Evolutionary conservation across 2,329 filamentous ascomycete species (phyloP), one percentile per base, ranked within the genome.

Genomic region (Mycocentrospora acerina): DNA sequence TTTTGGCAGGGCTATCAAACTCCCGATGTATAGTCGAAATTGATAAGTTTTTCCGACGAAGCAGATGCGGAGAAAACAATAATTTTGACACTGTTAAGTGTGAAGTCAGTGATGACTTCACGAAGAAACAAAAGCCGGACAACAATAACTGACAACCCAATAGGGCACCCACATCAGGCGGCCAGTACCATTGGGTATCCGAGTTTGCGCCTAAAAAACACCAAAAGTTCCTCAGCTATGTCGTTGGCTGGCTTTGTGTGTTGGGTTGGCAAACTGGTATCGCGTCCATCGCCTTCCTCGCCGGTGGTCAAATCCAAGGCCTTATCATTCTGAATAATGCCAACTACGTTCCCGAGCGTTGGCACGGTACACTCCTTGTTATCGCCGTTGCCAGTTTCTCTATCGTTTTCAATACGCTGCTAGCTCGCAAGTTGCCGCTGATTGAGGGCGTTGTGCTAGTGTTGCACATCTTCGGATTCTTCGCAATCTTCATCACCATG

Each of bases 351-450:
- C 51, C 61, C 0, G 45, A 74, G 35, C 42, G 62, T 32, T 79
- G 74, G 73, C 76, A 79, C 33, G 70, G 66, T 1, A 78, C 75
- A 0, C 61, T 79, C 1, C 48, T 79, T 1, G 64, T 71, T 35
- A 73, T 72, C 40, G 72, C 70, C 0, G 59, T 76, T 7, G 58
- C 69, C 3, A 31, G 57, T 1, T 55, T 73, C 24, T 58, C 65
- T 2, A 55, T 70, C 9, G 40, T 62, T 5, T 67, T 74, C 46
- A 78, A 79, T 51, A 70, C 69, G 1, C 55, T 74, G 4, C 61
- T 71, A 5, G 71, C 71, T 2, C 63, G 64, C 7, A 55, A 70
- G 6, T 59, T 78, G 1, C 75, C 74, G 1, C 53, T 69, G 3
- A 54, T 76, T 16, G 76, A 80, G 53, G 69, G 70, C 3, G 51